Percentiles rank a stretch among this genome's conserved stretches.
Evolutionary conservation across 441 rosid species (phyloP).

Genomic region (Heliophila coronopifolia): DNA sequence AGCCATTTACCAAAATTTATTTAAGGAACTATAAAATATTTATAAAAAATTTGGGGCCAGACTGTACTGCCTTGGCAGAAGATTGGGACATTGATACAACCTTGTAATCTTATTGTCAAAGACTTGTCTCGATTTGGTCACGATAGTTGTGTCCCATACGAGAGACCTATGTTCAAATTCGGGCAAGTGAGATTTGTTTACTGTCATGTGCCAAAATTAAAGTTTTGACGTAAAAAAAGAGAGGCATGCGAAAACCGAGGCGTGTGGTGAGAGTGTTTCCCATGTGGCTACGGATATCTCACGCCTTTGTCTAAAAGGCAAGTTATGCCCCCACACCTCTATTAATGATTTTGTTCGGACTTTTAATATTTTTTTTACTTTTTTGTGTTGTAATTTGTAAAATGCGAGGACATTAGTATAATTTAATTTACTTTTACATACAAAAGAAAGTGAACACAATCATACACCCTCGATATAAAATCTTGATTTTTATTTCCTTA

Average conservation of each 20-base stretch:
- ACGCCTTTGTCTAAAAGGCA: slow-evolving; percentile 31
- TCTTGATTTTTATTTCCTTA: neutral
- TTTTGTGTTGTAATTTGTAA: neutral
- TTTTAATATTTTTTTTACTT: neutral
- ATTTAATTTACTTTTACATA: slow-evolving; percentile 7
- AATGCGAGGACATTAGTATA: slow-evolving; percentile 12
- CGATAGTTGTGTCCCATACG: too few relatives aligned
- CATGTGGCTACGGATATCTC: slow-evolving; percentile 18
- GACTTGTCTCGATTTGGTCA: too few relatives aligned
- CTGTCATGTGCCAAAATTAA: neutral
- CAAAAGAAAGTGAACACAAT: slow-evolving; percentile 3
- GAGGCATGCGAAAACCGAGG: slow-evolving; percentile 31
- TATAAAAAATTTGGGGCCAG: too few relatives aligned
- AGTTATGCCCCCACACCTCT: slow-evolving; percentile 22
- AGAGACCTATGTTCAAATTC: too few relatives aligned
- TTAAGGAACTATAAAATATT: too few relatives aligned
- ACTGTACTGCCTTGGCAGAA: too few relatives aligned
- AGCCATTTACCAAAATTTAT: too few relatives aligned
- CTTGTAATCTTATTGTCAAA: too few relatives aligned
- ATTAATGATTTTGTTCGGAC: slow-evolving; percentile 26
- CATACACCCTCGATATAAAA: neutral
- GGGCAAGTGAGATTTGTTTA: neutral
- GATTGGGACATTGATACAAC: too few relatives aligned
- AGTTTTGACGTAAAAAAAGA: slow-evolving; percentile 21
- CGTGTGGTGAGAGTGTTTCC: slow-evolving; percentile 27